These are phyloP conservation scores for Alternaria brassicicola DNA, from an alignment of 2,329 filamentous ascomycete species.

Conservation along the genomic window DNA sequence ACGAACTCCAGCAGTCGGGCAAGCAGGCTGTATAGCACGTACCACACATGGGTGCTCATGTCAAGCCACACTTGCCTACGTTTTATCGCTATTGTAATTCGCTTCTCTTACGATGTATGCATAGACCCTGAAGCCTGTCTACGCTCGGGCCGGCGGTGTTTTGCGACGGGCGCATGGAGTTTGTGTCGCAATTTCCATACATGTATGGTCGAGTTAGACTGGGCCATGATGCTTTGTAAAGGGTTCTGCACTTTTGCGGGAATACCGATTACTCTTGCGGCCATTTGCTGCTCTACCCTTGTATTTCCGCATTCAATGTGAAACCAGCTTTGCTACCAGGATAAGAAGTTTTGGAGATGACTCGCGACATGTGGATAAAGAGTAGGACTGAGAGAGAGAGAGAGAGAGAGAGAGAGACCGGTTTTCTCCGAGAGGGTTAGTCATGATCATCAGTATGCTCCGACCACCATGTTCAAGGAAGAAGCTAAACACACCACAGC, in stretches of 20 bases:
- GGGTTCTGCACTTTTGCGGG: not conserved
- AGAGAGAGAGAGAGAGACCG: no score
- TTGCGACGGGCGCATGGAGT: conserved; percentile 24
- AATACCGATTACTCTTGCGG: not conserved
- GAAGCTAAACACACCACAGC: no score
- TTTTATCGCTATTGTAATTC: not conserved
- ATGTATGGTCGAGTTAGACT: not conserved
- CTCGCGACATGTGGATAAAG: not conserved
- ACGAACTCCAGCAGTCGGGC: conserved; percentile 25
- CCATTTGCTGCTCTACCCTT: not conserved
- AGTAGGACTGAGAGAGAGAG: not conserved
- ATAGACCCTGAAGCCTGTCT: conserved; percentile 24
- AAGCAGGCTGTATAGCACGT: conserved; percentile 22
- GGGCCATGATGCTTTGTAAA: not conserved
- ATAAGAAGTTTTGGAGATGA: not conserved
- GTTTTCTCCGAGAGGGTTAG: not conserved
- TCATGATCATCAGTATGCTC: not conserved
- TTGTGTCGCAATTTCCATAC: not conserved
- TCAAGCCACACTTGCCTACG: not conserved
- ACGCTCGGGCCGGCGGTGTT: conserved; percentile 20
- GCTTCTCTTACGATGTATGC: conserved; percentile 25
- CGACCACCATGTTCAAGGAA: no score
- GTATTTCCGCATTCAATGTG: not conserved
- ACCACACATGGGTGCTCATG: no score
- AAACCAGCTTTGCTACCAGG: not conserved